Evolutionary conservation across 75 land plant species (phyloP), one percentile per base, ranked within the genome.

Genomic region (Pinus taeda): DNA sequence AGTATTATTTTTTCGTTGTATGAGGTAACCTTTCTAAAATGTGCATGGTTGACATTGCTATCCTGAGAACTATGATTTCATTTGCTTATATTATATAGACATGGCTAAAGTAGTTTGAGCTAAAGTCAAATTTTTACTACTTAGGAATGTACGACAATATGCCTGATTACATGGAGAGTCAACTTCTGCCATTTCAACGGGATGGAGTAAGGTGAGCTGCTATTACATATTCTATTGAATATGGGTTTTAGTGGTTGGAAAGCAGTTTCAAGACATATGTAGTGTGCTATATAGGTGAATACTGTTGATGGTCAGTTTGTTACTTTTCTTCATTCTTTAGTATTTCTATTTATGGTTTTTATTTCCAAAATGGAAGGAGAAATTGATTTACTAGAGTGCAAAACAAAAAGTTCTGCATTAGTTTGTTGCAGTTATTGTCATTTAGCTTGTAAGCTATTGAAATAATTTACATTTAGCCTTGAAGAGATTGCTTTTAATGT

Each of bases 171-270:
- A 61, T 96, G 73, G 98, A 96, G 78, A 67, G 87, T 80, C 83
- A 79, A 79, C 85, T 96, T 64, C 59, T 96, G 58, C 92, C 93
- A 57, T 96, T 96, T 77, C 99, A 96, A 77, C 83, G 93, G 1
- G 99, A 96, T 67, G 99, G 99, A 60, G 87, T 96, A 55, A 87
- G 92, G 98, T 95, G 86, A 64, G 72, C 26, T 7, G 17, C 37
- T 45, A 29, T 4, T n/a, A 55, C 20, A 15, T 80, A 39, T 17
- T 62, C 20, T 15, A 60, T 59, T 63, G 55, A 39, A 57, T 61
- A 71, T n/a, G 8, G 57, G 20, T 59, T 15, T 78, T 78, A 4
- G 3, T 20, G 29, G 20, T 7, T 36, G 75, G 21, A 65, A 36
- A 17, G 29, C 13, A 18, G 1, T 21, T 74, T 69, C 49, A 6